phyloP scores from a whole-genome alignment of 208 protist genomes.

The Crithidia sp. region DNA sequence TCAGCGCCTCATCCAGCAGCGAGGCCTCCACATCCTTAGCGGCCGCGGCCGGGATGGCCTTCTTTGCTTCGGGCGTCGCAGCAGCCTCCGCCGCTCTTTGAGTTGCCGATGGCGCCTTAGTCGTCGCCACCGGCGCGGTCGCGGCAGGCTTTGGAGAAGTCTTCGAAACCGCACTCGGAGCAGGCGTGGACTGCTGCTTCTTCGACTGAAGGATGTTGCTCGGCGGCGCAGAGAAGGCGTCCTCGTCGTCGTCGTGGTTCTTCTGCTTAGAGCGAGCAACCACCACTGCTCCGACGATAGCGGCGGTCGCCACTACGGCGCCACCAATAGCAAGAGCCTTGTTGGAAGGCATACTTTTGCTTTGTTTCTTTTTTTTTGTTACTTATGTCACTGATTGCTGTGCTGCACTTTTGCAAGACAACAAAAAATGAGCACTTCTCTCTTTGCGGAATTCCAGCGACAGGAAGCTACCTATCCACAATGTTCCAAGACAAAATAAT shows the following conservation, averaged over 20 bases:
- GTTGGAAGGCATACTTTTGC: constrained; percentile 17
- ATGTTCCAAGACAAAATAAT: too few relatives aligned
- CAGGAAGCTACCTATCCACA: too few relatives aligned
- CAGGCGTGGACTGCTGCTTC: constrained; percentile 17
- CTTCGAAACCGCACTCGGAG: background rate
- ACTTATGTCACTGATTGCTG: background rate
- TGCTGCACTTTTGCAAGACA: background rate
- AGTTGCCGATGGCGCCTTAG: background rate
- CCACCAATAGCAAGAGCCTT: constrained; percentile 21
- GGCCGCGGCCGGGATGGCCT: background rate
- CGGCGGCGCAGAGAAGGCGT: constrained; percentile 26
- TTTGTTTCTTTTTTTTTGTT: constrained; percentile 10
- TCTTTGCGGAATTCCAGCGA: too few relatives aligned
- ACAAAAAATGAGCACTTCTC: background rate
- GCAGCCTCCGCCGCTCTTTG: background rate
- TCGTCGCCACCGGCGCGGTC: background rate
- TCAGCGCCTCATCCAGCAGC: constrained; percentile 35
- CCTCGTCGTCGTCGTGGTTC: constrained; percentile 32
- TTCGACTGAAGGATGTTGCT: constrained; percentile 11
- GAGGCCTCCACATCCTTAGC: constrained; percentile 11
- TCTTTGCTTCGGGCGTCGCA: background rate
- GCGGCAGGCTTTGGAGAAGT: background rate
- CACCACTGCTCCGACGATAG: constrained; percentile 23
- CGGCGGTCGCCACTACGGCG: constrained; percentile 28
- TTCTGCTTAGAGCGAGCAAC: constrained; percentile 15